Conservation (phyloP, 1,284 basidiomycete species). For the Rhodotorula sp. region DNA sequence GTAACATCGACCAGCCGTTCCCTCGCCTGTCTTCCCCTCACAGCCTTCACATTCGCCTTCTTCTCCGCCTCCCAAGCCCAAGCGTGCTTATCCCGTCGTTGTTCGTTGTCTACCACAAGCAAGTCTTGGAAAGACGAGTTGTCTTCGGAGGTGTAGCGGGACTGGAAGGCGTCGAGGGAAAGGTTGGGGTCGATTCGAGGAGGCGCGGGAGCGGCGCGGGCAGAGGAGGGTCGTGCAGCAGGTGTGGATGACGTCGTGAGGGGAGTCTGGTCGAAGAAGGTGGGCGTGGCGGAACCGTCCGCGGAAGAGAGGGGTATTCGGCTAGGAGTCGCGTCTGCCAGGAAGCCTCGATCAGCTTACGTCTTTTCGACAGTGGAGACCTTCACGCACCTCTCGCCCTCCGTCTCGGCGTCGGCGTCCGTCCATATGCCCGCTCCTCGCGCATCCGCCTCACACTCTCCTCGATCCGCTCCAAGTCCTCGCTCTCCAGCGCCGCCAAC, state of each 20-base stretch:
- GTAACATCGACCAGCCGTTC: slow-evolving; percentile 44
- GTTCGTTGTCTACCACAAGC: slow-evolving; percentile 78
- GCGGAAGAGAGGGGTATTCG: slow-evolving; percentile 20
- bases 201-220: neutral
- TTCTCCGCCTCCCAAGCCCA: slow-evolving; percentile 92
- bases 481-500: slow-evolving; percentile 31
- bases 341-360: too few species aligned
- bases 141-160: slow-evolving; percentile 88
- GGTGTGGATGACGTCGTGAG: slow-evolving; percentile 5
- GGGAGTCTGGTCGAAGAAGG: slow-evolving; percentile 28
- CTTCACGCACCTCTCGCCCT: slow-evolving; percentile 18
- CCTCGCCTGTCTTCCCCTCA: slow-evolving; percentile 38
- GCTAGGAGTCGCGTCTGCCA: slow-evolving; percentile 24
- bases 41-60: slow-evolving; percentile 58
- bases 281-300: slow-evolving; percentile 54
- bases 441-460: slow-evolving; percentile 34
- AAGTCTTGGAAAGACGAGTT: slow-evolving; percentile 91
- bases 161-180: slow-evolving; percentile 79
- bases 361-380: too few species aligned
- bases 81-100: slow-evolving; percentile 69
- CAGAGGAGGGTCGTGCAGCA: neutral
- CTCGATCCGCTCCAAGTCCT: slow-evolving; percentile 23
- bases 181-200: slow-evolving; percentile 50
- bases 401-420: slow-evolving; percentile 6
- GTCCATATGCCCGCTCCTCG: slow-evolving; percentile 15